Base-by-base conservation (phyloP, 208 protist species). In the Leishmania tropica region DNA sequence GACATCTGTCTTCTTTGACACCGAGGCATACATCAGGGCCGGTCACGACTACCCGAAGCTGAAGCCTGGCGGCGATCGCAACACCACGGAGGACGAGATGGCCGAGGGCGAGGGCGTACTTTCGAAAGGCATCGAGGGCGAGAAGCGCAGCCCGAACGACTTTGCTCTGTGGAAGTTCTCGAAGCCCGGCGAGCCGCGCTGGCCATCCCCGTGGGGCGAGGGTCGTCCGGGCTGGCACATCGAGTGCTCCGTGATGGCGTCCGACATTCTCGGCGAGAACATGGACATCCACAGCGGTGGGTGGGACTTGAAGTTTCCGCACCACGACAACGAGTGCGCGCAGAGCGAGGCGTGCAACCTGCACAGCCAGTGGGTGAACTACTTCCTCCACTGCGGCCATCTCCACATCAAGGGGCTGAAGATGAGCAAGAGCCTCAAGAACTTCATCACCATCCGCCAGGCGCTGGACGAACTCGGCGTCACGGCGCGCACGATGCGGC, bases 201-300 rank as follows among this genome's bases (percentile, higher is more conserved):
- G 98, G 98, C 83, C 95, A 1, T 98, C 92, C 37, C 98, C 96
- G 54, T 99, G 95, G 93, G 97, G 98, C 64, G 77, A 82, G 5
- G 99, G 99, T 37, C 91, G 99, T 35, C 99, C 99, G 5, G 99
- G 99, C 42, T 99, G 99, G 99, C 99, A 99, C 88, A 99, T 99
- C 87, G 99, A 99, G 86, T 99, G 99, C 95, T 99, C 96, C 64
- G 99, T 97, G n/a, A 99, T 99, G 99, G 95, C 98, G 13, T 94
- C 91, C 58, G 91, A 98, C 78, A 83, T 99, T 4, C 86, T 99
- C 13, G 98, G 98, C 51, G 75, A 85, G 45, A 94, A 95, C 56
- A 94, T 99, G 70, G 99, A 99, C 88, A 97, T 99, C 76, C 99
- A 99, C 89, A 88, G 87, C 64, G 99, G 99, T 53, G 99, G 99